Conservation (phyloP, 805 yeast genomes). For the Ogataea degrootiae region DNA sequence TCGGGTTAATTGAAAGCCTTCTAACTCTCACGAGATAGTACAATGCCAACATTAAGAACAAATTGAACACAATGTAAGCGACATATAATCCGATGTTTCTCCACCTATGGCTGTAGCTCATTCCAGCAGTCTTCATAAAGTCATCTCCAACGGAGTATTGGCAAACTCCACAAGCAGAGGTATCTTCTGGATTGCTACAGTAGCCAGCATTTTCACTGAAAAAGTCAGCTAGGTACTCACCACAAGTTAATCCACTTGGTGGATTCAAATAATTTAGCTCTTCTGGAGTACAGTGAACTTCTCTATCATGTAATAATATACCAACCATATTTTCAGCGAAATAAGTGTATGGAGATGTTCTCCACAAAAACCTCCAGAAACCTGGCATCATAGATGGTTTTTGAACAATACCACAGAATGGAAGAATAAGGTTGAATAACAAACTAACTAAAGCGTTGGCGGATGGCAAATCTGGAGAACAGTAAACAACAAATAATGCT, state of each 20-base stretch:
- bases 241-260: conserved; percentile 60
- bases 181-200: conserved; percentile 45
- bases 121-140: conserved; percentile 37
- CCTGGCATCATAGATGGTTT: conserved; percentile 59
- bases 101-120: conserved; percentile 47
- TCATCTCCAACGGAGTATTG: conserved; percentile 39
- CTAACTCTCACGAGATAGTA: conserved; percentile 3
- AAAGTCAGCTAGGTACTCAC: conserved; percentile 37
- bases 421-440: conserved; percentile 48
- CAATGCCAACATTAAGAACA: conserved; percentile 7
- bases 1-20: background rate
- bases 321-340: conserved; percentile 50
- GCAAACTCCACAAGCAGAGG: conserved; percentile 46
- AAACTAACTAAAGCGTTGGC: conserved; percentile 56
- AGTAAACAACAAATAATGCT: conserved; percentile 49
- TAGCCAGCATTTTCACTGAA: conserved; percentile 49
- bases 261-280: conserved; percentile 50
- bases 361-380: conserved; percentile 81
- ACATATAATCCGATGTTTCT: conserved; percentile 59
- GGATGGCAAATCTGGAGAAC: conserved; percentile 58
- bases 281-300: conserved; percentile 40
- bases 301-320: conserved; percentile 41
- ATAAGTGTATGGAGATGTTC: conserved; percentile 66
- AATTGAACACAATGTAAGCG: conserved; percentile 50
- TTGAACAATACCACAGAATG: conserved; percentile 67